Conservation (phyloP, 1,139 yeast genomes). For the Geotrichum reessii region DNA sequence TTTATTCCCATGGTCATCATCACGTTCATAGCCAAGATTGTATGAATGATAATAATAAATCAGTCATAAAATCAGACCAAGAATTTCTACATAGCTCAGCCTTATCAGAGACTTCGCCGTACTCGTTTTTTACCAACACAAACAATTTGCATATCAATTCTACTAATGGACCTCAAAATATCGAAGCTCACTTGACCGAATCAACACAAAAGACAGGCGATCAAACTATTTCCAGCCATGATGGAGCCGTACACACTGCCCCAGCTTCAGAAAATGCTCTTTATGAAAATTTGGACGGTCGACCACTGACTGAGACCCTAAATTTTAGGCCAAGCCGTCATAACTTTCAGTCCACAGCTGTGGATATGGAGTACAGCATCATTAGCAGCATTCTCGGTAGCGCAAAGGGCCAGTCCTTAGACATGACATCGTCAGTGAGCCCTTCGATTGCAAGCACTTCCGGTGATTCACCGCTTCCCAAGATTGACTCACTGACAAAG, state of each 20-base stretch:
- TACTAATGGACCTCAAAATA: not conserved
- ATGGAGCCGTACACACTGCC: not conserved
- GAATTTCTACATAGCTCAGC: not conserved
- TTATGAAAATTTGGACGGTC: not conserved
- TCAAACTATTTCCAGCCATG: not conserved
- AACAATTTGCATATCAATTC: not conserved
- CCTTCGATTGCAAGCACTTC: constrained; percentile 12
- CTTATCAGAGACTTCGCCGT: not conserved
- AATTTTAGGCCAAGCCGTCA: constrained; percentile 15
- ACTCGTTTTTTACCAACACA: not conserved
- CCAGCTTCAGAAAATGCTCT: not conserved
- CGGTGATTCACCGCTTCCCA: constrained; percentile 2
- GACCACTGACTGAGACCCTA: not conserved
- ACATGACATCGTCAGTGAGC: constrained; percentile 8
- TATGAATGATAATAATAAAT: not conserved
- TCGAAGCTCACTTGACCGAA: not conserved
- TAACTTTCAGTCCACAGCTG: constrained; percentile 62
- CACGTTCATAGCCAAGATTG: not conserved
- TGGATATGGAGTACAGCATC: constrained; percentile 72
- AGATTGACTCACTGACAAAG: not conserved
- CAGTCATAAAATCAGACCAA: not conserved
- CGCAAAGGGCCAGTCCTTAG: constrained; percentile 34
- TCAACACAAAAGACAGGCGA: not conserved
- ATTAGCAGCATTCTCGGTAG: constrained; percentile 56
- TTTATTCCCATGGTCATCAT: not conserved